Evolutionary conservation across 2,329 filamentous ascomycete genomes (phyloP).

Genomic region (Thelonectria blattea): DNA sequence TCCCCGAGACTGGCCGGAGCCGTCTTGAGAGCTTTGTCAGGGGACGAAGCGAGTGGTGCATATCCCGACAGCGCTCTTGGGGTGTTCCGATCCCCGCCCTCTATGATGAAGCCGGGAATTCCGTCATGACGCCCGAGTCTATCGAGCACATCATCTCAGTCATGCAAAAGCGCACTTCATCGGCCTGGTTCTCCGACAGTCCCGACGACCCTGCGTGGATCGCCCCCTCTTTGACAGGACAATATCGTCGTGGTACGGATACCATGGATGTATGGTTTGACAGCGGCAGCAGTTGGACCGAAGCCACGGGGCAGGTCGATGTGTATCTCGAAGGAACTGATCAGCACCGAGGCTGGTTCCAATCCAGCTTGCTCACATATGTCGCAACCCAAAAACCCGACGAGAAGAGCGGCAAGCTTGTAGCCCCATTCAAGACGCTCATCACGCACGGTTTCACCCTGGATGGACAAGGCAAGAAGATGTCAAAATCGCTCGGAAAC

Average conservation of each 20-base stretch:
- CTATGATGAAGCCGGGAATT: conserved; percentile 74
- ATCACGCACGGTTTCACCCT: conserved; percentile 96
- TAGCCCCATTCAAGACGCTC: conserved; percentile 82
- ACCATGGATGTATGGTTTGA: conserved; percentile 99
- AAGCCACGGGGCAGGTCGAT: conserved; percentile 68
- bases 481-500: conserved; percentile 97
- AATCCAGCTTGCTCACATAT: conserved; percentile 90
- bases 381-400: conserved; percentile 66
- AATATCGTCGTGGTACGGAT: conserved; percentile 79
- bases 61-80: conserved; percentile 94
- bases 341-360: conserved; percentile 98
- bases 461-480: conserved; percentile 90
- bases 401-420: conserved; percentile 35
- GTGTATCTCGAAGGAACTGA: conserved; percentile 94
- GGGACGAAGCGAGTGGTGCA: conserved; percentile 94
- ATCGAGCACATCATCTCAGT: conserved; percentile 85
- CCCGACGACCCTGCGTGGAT: conserved; percentile 80
- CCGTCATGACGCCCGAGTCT: conserved; percentile 78
- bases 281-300: conserved; percentile 91
- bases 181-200: conserved; percentile 92
- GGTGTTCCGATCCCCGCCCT: conserved; percentile 94
- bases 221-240: conserved; percentile 63
- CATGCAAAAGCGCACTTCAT: conserved; percentile 78
- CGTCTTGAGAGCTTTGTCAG: conserved; percentile 86
- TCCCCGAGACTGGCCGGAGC: conserved; percentile 75